These are phyloP conservation scores for Oenanthe sinensis DNA, from an alignment of 129 eudicot species.

Conservation along the genomic window DNA sequence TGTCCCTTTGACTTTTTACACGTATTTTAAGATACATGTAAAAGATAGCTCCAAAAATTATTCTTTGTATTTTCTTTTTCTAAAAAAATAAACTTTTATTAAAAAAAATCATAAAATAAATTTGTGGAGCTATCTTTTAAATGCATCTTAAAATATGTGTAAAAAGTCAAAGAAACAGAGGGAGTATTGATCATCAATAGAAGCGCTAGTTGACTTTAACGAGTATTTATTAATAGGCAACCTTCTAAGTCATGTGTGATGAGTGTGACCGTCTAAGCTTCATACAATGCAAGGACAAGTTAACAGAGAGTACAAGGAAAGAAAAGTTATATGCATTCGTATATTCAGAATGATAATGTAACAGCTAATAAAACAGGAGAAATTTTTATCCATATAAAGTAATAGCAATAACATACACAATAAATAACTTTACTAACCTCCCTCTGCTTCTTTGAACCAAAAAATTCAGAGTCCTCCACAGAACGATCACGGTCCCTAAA, in stretches of 20 bases:
- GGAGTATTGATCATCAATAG: not conserved
- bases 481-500: slow-evolving; percentile 97
- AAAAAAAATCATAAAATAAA: too few relatives aligned
- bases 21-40: too few relatives aligned
- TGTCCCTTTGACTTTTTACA: too few relatives aligned
- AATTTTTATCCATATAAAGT: not conserved
- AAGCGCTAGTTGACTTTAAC: not conserved
- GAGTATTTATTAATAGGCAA: not conserved
- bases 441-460: slow-evolving; percentile 63
- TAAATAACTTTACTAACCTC: slow-evolving; percentile 45
- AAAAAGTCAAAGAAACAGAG: too few relatives aligned
- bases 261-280: not conserved
- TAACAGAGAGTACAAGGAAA: not conserved
- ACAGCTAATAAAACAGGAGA: not conserved
- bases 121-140: too few relatives aligned
- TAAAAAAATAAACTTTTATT: too few relatives aligned
- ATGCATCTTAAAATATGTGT: too few relatives aligned
- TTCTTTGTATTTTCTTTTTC: too few relatives aligned
- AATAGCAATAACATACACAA: not conserved
- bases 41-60: too few relatives aligned
- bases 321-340: not conserved
- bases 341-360: not conserved
- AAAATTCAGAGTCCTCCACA: slow-evolving; percentile 86
- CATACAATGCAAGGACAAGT: not conserved
- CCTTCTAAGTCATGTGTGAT: not conserved